Percentiles rank a stretch among this genome's conserved stretches.
phyloP scores from a whole-genome alignment of 2,329 filamentous ascomycete genomes.

The Fusarium sp. region DNA sequence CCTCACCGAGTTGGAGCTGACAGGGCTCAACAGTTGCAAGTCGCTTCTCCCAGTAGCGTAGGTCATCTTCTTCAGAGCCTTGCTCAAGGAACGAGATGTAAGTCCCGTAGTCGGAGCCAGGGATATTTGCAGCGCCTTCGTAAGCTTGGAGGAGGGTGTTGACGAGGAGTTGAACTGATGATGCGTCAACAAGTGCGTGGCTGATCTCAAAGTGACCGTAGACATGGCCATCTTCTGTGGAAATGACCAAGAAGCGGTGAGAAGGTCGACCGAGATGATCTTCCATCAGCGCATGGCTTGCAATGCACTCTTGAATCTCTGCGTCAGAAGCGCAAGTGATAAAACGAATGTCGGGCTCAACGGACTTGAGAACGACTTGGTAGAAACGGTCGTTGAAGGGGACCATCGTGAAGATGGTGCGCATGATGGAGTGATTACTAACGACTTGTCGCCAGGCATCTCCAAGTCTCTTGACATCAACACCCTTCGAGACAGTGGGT shows the following conservation, averaged over 20 bases:
- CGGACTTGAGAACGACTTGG: neutral
- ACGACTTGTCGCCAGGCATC: neutral
- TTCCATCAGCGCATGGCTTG: neutral
- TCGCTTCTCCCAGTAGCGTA: neutral
- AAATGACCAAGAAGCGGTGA: neutral
- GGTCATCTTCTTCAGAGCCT: neutral
- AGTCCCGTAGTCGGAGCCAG: neutral
- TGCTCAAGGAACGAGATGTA: neutral
- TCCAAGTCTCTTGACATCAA: neutral
- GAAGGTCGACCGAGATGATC: neutral
- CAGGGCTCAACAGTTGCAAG: accelerated
- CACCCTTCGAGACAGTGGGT: neutral
- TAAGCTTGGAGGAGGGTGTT: neutral
- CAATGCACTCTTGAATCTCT: neutral
- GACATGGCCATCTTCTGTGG: neutral
- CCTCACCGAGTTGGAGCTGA: neutral
- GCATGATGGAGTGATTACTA: neutral
- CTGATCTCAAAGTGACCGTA: neutral
- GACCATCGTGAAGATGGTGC: neutral
- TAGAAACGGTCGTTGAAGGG: neutral
- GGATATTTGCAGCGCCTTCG: accelerated
- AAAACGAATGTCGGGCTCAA: neutral
- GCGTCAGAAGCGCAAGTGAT: neutral
- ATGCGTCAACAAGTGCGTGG: neutral
- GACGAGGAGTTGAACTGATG: neutral